phyloP scores from a whole-genome alignment of 2,329 filamentous ascomycete genomes.

The Kalaharituber pfeilii region DNA sequence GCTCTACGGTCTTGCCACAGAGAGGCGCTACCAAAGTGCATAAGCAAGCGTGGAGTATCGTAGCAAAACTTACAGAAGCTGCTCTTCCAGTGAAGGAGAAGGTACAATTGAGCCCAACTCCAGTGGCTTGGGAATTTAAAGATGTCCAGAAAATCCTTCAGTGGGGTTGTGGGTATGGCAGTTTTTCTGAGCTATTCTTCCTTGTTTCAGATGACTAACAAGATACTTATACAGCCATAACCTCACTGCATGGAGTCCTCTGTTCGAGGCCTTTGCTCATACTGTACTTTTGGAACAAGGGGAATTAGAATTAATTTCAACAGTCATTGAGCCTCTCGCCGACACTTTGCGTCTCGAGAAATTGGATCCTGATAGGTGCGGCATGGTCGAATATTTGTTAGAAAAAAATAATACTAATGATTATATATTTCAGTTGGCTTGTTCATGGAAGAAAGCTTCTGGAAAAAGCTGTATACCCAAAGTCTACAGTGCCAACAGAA shows the following conservation, averaged over 20 bases:
- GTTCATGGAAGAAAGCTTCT: constrained; percentile 21
- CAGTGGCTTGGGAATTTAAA: constrained; percentile 51
- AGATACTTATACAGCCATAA: constrained; percentile 10
- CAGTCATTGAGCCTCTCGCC: constrained; percentile 54
- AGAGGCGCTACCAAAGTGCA: constrained; percentile 32
- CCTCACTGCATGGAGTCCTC: constrained; percentile 29
- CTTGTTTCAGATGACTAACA: constrained; percentile 16
- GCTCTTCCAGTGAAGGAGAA: constrained; percentile 26
- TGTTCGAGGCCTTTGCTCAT: constrained; percentile 41
- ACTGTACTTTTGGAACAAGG: constrained; percentile 47
- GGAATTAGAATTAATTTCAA: constrained; percentile 46
- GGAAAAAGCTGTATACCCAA: constrained; percentile 27
- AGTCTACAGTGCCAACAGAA: constrained; percentile 9
- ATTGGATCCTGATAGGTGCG: constrained; percentile 25
- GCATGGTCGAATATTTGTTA: no score
- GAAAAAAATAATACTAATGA: constrained; percentile 14
- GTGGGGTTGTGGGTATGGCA: constrained; percentile 31
- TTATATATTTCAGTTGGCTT: constrained; percentile 4
- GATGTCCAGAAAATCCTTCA: constrained; percentile 51
- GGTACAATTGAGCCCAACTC: constrained; percentile 30
- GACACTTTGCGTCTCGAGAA: constrained; percentile 31
- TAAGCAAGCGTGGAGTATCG: constrained; percentile 35
- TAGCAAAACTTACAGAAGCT: constrained; percentile 30
- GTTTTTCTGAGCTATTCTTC: not conserved
- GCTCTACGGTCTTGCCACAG: constrained; percentile 35